These are phyloP conservation scores for Verticillium zaregamsianum DNA, from an alignment of 2,329 filamentous ascomycete species.

Conservation along the genomic window DNA sequence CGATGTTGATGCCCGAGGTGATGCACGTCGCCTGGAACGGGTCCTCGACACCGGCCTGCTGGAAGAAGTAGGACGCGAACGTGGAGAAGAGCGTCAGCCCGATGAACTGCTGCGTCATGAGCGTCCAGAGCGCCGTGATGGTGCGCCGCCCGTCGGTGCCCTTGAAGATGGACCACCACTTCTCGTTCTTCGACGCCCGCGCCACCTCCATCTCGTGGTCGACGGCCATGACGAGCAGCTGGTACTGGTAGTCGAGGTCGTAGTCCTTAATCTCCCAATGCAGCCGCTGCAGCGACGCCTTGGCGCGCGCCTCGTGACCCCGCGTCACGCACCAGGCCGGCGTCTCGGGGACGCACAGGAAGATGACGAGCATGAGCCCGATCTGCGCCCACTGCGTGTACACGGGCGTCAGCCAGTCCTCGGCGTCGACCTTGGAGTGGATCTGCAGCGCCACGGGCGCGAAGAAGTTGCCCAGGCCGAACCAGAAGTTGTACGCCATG, in stretches of 20 bases:
- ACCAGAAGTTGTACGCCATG: constrained; percentile 40
- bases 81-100: constrained; percentile 17
- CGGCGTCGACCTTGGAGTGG: constrained; percentile 23
- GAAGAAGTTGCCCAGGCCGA: constrained; percentile 35
- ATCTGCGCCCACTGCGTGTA: constrained; percentile 42
- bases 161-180: constrained; percentile 24
- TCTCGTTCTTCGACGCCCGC: constrained; percentile 11
- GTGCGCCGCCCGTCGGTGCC: constrained; percentile 24
- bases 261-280: constrained; percentile 21
- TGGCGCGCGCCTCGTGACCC: constrained; percentile 15
- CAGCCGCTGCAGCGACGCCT: constrained; percentile 13
- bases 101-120: constrained; percentile 16
- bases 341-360: constrained; percentile 31
- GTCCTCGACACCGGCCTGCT: constrained; percentile 23
- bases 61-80: constrained; percentile 26
- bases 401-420: constrained; percentile 33
- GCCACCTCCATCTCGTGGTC: constrained; percentile 18
- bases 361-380: constrained; percentile 33
- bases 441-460: constrained; percentile 34
- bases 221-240: constrained; percentile 15
- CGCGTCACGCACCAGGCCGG: constrained; percentile 32
- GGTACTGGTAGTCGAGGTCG: constrained; percentile 22
- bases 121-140: constrained; percentile 22
- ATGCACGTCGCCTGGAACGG: constrained; percentile 19
- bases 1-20: constrained; percentile 16